These are phyloP conservation scores for Phytophthora foliorum DNA, from an alignment of 352 stramenopile genomes.

Conservation along the genomic window DNA sequence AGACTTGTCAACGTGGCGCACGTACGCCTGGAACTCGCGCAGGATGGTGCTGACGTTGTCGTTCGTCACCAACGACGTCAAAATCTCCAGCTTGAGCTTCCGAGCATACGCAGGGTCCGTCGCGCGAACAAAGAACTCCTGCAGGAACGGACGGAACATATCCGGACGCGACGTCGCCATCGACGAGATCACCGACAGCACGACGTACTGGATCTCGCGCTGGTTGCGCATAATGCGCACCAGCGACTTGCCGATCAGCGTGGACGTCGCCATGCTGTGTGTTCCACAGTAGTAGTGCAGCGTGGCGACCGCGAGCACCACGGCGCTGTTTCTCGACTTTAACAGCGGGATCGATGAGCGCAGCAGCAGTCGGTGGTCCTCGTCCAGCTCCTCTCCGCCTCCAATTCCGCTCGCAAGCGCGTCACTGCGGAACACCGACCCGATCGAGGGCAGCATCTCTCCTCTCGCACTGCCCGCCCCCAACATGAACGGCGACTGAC, in stretches of 20 bases:
- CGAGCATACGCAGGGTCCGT: slow-evolving; percentile 96
- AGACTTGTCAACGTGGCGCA: slow-evolving; percentile 94
- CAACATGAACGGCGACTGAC: slow-evolving; percentile 59
- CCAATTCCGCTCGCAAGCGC: slow-evolving; percentile 74
- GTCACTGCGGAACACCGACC: slow-evolving; percentile 82
- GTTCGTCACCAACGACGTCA: slow-evolving; percentile 93
- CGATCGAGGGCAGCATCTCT: slow-evolving; percentile 68
- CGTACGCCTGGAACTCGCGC: slow-evolving; percentile 97
- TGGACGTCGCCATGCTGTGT: slow-evolving; percentile 85
- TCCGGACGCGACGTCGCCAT: slow-evolving; percentile 95
- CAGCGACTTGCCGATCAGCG: slow-evolving; percentile 96
- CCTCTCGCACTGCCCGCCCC: slow-evolving; percentile 37
- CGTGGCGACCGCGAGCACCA: slow-evolving; percentile 97
- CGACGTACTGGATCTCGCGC: slow-evolving; percentile 98
- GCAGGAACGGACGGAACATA: slow-evolving; percentile 97
- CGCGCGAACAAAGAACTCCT: slow-evolving; percentile 98
- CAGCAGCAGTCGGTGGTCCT: slow-evolving; percentile 97
- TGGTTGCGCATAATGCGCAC: slow-evolving; percentile 97
- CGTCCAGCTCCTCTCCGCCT: slow-evolving; percentile 90
- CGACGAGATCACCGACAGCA: slow-evolving; percentile 95
- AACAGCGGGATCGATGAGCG: slow-evolving; percentile 96
- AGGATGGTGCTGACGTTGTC: slow-evolving; percentile 95
- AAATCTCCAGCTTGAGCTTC: slow-evolving; percentile 98
- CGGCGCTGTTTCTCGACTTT: slow-evolving; percentile 97
- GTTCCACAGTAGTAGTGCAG: slow-evolving; percentile 98